Evolutionary conservation across 805 yeast genomes (phyloP).

Genomic region (Hemisphaericaspora nanyangensis): DNA sequence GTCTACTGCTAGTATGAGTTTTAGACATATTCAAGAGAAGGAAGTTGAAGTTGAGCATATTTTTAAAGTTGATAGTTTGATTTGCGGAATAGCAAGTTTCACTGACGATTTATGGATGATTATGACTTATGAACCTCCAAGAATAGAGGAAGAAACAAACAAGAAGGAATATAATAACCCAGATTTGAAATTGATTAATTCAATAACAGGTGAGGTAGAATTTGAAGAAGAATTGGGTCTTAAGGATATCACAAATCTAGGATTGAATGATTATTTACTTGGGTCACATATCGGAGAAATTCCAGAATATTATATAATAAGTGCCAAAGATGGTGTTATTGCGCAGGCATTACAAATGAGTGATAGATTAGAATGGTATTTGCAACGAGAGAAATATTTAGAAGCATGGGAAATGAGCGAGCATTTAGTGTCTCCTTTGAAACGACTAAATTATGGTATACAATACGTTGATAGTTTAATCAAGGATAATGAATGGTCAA

Average conservation of each 20-base stretch:
- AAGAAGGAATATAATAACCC: slow-evolving; percentile 48
- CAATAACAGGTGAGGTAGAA: slow-evolving; percentile 63
- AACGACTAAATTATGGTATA: slow-evolving; percentile 59
- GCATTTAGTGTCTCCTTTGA: slow-evolving; percentile 46
- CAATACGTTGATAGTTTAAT: slow-evolving; percentile 47
- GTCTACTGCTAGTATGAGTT: slow-evolving; percentile 45
- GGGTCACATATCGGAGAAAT: slow-evolving; percentile 45
- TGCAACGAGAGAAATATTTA: slow-evolving; percentile 47
- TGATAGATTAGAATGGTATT: slow-evolving; percentile 74
- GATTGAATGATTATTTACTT: slow-evolving; percentile 77
- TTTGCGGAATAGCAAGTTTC: slow-evolving; percentile 78
- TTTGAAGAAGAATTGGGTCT: slow-evolving; percentile 77
- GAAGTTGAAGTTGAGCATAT: slow-evolving; percentile 46
- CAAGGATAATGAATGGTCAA: slow-evolving; percentile 47
- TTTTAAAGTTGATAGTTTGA: slow-evolving; percentile 46
- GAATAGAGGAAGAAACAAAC: slow-evolving; percentile 15
- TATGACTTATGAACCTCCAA: slow-evolving; percentile 47
- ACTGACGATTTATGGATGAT: slow-evolving; percentile 67
- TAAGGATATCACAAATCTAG: slow-evolving; percentile 52
- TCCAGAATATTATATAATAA: slow-evolving; percentile 59
- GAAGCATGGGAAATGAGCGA: slow-evolving; percentile 81
- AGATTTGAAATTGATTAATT: slow-evolving; percentile 67
- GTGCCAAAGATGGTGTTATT: slow-evolving; percentile 78
- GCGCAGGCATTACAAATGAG: slow-evolving; percentile 65
- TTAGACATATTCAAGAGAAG: slow-evolving; percentile 43